phyloP scores from a whole-genome alignment of 2,329 filamentous ascomycete species.

The Aspergillus pseudoglaucus region DNA sequence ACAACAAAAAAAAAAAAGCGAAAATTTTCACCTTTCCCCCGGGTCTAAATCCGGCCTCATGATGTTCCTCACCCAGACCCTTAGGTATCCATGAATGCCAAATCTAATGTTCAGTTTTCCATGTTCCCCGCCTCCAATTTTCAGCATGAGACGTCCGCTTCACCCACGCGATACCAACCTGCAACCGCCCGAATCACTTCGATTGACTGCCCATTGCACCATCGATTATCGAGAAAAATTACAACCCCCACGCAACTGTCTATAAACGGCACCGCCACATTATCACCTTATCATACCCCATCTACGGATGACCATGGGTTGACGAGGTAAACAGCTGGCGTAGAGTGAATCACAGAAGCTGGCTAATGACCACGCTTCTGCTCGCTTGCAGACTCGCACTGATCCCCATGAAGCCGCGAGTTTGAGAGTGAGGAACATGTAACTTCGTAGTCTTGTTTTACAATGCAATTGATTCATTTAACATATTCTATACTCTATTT shows the following conservation, averaged over 20 bases:
- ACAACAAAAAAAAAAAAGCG: conserved; percentile 5
- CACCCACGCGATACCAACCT: no score
- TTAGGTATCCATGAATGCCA: neutral
- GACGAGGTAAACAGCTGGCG: conserved; percentile 93
- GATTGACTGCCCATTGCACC: no score
- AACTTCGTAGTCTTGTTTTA: neutral
- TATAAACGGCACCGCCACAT: conserved; percentile 54
- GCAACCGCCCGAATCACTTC: no score
- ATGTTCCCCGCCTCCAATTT: no score
- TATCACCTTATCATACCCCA: conserved; percentile 65
- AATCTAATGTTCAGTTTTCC: no score
- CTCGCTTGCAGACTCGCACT: conserved; percentile 39
- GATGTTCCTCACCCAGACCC: neutral
- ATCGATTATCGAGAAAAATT: no score
- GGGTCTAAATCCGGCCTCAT: neutral
- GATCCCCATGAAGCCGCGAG: conserved; percentile 30
- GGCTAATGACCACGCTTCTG: conserved; percentile 12
- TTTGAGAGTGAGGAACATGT: conserved; percentile 39
- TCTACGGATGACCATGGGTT: conserved; percentile 45
- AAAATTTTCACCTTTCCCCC: conserved; percentile 1
- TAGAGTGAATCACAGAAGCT: conserved; percentile 55
- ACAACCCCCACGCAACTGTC: neutral
- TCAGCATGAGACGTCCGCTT: no score
- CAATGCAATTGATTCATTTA: neutral
- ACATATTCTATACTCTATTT: neutral